Conservation (phyloP, 2,329 filamentous ascomycete genomes). For the Fusarium transvaalense region DNA sequence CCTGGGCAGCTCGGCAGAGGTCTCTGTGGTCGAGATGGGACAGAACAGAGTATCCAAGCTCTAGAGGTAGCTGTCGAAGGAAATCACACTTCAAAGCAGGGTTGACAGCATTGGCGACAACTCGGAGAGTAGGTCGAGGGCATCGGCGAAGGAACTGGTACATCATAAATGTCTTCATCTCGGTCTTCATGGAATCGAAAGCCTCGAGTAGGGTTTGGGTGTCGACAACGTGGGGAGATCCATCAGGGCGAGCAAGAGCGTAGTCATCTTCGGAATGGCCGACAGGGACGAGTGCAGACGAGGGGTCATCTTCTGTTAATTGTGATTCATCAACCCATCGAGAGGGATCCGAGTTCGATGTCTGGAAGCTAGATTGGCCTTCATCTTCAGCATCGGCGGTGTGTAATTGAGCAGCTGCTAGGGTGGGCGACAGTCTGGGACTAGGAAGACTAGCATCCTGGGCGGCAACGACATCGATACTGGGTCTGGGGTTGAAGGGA, state of each 20-base stretch:
- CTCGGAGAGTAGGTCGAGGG: constrained; percentile 86
- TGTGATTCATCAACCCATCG: constrained; percentile 60
- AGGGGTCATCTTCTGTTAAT: constrained; percentile 50
- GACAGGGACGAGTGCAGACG: constrained; percentile 46
- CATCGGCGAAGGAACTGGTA: constrained; percentile 93
- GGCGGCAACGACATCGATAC: constrained; percentile 76
- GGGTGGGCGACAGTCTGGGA: constrained; percentile 91
- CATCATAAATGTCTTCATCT: constrained; percentile 96
- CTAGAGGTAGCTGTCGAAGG: constrained; percentile 82
- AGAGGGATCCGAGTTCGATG: constrained; percentile 47
- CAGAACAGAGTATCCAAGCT: constrained; percentile 88
- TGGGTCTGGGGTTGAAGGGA: constrained; percentile 63
- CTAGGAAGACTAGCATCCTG: constrained; percentile 95
- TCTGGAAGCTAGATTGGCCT: constrained; percentile 52
- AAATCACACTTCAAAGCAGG: constrained; percentile 97
- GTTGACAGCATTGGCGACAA: constrained; percentile 91
- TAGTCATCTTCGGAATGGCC: constrained; percentile 42
- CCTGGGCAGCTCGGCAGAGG: constrained; percentile 89
- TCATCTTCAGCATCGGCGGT: constrained; percentile 60
- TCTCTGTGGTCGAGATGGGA: constrained; percentile 88
- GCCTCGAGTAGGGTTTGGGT: constrained; percentile 88
- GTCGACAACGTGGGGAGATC: constrained; percentile 70
- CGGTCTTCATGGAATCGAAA: constrained; percentile 90
- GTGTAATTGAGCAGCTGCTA: constrained; percentile 74
- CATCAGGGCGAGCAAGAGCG: constrained; percentile 47